A percentile compares a stretch with the other conserved stretches of the same genome.
phyloP scores from a whole-genome alignment of 2,329 filamentous ascomycete genomes.

The Ophiostoma ips region DNA sequence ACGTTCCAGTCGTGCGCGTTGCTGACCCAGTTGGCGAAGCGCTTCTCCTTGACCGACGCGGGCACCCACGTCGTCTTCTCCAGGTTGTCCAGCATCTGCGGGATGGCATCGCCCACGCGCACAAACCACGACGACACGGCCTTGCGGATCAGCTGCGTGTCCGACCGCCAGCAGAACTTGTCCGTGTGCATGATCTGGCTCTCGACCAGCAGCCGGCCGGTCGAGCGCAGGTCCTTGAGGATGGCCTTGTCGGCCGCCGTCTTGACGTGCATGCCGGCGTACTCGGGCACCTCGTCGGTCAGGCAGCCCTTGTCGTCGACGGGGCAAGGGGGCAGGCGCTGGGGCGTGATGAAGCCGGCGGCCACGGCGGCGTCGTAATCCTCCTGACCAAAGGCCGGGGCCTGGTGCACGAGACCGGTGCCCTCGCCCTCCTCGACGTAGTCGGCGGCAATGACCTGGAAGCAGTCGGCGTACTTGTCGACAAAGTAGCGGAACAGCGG shows the following conservation, averaged over 20 bases:
- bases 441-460: conserved; percentile 66
- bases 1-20: conserved; percentile 95
- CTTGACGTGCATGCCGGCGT: conserved; percentile 80
- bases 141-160: conserved; percentile 84
- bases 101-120: conserved; percentile 69
- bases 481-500: conserved; percentile 85
- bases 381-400: conserved; percentile 88
- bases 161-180: conserved; percentile 88
- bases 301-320: conserved; percentile 74
- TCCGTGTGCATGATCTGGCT: conserved; percentile 84
- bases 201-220: conserved; percentile 66
- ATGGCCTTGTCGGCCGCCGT: conserved; percentile 85
- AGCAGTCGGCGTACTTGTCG: conserved; percentile 75
- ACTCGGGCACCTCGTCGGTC: conserved; percentile 63
- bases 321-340: conserved; percentile 72
- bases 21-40: conserved; percentile 82
- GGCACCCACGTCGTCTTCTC: conserved; percentile 88
- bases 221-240: conserved; percentile 71
- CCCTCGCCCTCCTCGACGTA: conserved; percentile 86
- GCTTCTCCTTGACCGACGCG: conserved; percentile 75
- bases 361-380: conserved; percentile 78
- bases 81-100: conserved; percentile 81
- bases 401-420: conserved; percentile 87
- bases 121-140: conserved; percentile 94
- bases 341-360: conserved; percentile 62